These are phyloP conservation scores for Grosmannia huntii DNA, from an alignment of 2,329 filamentous ascomycete species.

Conservation along the genomic window DNA sequence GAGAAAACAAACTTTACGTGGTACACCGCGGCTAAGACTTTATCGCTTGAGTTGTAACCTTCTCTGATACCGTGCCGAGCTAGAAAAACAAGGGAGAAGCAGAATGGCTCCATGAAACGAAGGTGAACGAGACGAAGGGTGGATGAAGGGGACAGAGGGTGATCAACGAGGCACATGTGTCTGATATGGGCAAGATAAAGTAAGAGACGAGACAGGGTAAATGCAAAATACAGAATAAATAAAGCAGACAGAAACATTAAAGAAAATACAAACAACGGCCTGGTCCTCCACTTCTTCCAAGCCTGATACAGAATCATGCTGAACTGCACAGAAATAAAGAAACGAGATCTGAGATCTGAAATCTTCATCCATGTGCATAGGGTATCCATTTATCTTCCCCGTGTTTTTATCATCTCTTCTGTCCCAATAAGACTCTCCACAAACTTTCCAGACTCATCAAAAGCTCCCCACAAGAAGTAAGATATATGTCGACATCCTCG, in stretches of 20 bases:
- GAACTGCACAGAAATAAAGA: neutral
- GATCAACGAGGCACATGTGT: neutral
- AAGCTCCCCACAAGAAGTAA: neutral
- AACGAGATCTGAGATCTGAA: neutral
- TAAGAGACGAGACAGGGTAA: neutral
- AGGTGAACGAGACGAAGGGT: slow-evolving; percentile 6
- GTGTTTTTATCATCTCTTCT: neutral
- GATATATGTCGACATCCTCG: neutral
- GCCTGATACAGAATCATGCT: too few relatives aligned
- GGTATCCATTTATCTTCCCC: slow-evolving; percentile 1
- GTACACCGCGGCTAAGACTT: too few relatives aligned
- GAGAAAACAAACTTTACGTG: too few relatives aligned
- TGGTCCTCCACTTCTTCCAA: neutral
- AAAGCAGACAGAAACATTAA: too few relatives aligned
- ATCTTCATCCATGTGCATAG: neutral
- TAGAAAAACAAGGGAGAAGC: neutral
- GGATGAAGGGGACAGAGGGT: neutral
- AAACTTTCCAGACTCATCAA: neutral
- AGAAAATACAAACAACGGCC: neutral
- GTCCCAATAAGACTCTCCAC: neutral
- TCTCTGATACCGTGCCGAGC: neutral
- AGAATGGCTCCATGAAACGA: neutral
- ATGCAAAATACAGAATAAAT: neutral
- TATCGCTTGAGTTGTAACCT: too few relatives aligned
- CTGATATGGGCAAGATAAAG: neutral